Percentiles rank a stretch among this genome's conserved stretches.
Conservation (phyloP, 108 stramenopile species). For the Cyclotella sp. region DNA sequence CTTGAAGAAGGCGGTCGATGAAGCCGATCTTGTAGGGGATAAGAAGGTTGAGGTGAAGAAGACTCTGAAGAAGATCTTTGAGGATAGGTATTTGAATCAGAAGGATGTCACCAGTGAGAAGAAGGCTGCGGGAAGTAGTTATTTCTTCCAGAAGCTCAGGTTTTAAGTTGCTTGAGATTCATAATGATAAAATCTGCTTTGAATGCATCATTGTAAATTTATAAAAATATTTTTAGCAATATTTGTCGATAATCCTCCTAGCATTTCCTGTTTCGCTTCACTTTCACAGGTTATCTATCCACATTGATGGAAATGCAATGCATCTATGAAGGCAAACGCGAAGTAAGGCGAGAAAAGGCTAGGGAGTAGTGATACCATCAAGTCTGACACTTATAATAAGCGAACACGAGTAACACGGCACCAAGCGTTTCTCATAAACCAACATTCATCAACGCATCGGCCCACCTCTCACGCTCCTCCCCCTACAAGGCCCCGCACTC, state of each 20-base stretch:
- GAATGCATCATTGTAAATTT: neutral
- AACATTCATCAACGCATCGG: conserved; percentile 69
- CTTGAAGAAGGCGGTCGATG: conserved; percentile 94
- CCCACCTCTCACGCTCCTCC: conserved; percentile 73
- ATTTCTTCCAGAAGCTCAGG: conserved; percentile 97
- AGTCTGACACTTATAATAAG: no score
- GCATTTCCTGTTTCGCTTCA: no score
- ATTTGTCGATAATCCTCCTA: no score
- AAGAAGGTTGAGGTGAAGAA: conserved; percentile 90
- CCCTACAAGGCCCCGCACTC: conserved; percentile 76
- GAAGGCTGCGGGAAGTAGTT: conserved; percentile 94
- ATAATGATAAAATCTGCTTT: conserved; percentile 9
- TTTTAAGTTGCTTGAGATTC: conserved; percentile 76
- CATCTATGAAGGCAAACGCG: no score
- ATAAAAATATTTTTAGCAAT: no score
- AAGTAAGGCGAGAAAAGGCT: no score
- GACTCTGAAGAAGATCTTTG: conserved; percentile 95
- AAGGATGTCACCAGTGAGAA: conserved; percentile 93
- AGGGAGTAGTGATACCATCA: neutral
- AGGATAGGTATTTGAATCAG: conserved; percentile 93
- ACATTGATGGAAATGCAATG: no score
- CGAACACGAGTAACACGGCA: no score
- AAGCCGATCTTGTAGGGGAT: conserved; percentile 85
- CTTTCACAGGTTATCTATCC: no score
- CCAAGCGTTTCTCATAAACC: neutral